Evolutionary conservation across 2,329 filamentous ascomycete species (phyloP), one percentile per base, ranked within the genome.

Genomic region (Polychaeton citri): DNA sequence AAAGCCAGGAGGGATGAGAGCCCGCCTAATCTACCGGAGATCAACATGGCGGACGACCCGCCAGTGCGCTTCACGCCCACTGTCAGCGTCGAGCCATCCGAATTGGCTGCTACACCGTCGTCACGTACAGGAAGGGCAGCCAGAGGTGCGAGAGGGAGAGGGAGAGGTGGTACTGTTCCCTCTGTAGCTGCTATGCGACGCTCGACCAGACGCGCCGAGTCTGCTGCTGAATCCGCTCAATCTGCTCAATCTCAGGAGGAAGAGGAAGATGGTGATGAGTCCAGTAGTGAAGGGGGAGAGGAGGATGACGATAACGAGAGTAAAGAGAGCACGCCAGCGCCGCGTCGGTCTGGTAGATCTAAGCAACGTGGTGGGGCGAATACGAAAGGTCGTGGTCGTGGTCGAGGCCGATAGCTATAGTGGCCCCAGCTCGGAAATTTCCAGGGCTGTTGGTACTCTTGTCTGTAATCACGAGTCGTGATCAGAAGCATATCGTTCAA

Each of bases 1-100:
- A 47, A 38, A 28, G 37, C 28, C 21, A 40, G 21, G 38, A 41
- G 24, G 16, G 43, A 48, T 8, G 52, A 51, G 16, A 49, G 43
- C 18, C 50, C 52, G 4, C 34, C 45, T 1, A 45, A 41, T 26
- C 35, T 57, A 15, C 45, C 52, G 1, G 53, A 58, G 13, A 21
- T 60, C 9, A 51, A 58, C 19, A 33, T 54, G 17, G 47, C 49
- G 8, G 44, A 48, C 4, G 47, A 51, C 15, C 40, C 50, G 16
- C 57, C 57, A 3, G 41, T 57, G 13, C 37, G 48, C 1, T 58
- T 58, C 35, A 50, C 52, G 31, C 51, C 54, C 4, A 49, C 43
- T 21, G 52, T 58, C 34, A 49, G 47, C 30, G 42, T 53, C 17
- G 49, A 51, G 38, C 46, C 46, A 1, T 45, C 42, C 17, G 48